Evolutionary conservation across 352 stramenopile species (phyloP).

Genomic region (Globisporangium paroecandrum): DNA sequence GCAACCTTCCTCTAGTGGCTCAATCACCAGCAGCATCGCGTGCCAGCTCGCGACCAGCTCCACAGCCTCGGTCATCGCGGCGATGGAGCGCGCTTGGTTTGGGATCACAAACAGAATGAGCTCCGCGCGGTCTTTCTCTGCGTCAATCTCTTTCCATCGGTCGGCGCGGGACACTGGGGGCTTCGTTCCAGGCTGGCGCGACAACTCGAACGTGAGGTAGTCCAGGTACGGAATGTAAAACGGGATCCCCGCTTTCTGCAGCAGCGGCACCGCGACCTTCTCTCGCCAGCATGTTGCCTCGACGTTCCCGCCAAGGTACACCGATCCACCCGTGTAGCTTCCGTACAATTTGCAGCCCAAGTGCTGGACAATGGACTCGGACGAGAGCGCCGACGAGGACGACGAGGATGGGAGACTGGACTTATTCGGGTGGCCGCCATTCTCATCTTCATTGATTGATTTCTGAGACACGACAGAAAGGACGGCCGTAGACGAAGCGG

Average conservation of each 20-base stretch:
- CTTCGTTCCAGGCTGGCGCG: constrained; percentile 29
- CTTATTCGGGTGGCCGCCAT: constrained; percentile 12
- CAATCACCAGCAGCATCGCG: constrained; percentile 76
- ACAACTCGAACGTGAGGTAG: constrained; percentile 63
- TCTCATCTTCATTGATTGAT: constrained; percentile 26
- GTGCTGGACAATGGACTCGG: constrained; percentile 40
- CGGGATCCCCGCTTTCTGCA: constrained; percentile 65
- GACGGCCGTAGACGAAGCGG: constrained; percentile 57
- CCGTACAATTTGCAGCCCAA: constrained; percentile 42
- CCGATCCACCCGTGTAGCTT: constrained; percentile 42
- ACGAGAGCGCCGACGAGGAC: constrained; percentile 11
- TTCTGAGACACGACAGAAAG: constrained; percentile 36
- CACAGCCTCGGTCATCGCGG: constrained; percentile 79
- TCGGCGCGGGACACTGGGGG: constrained; percentile 27
- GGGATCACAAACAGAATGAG: constrained; percentile 84
- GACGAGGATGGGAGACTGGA: constrained; percentile 3
- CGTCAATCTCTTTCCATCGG: constrained; percentile 56
- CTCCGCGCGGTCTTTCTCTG: constrained; percentile 61
- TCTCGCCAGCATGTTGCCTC: constrained; percentile 71
- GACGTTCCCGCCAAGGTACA: constrained; percentile 79
- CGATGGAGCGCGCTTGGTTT: constrained; percentile 65
- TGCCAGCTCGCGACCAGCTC: constrained; percentile 68
- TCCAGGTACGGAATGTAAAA: constrained; percentile 77
- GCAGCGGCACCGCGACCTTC: constrained; percentile 62
- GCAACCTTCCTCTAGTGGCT: constrained; percentile 61